Evolutionary conservation across 192 early-diverging fungal species (phyloP).

Genomic region (Tieghemiomyces parasiticus): DNA sequence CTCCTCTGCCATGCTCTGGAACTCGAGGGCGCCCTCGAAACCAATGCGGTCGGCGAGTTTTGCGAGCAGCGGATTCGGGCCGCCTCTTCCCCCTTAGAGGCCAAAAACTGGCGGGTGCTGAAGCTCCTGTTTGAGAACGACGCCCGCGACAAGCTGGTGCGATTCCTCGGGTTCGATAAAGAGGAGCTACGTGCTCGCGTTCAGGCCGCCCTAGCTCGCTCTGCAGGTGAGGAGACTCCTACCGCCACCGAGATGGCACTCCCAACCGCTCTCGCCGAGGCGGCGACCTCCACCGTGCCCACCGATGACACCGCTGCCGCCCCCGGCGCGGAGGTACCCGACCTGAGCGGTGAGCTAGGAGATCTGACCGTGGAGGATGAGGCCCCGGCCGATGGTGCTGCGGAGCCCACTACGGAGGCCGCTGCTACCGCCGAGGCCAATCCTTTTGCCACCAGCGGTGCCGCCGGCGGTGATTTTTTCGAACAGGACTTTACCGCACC

Average conservation of each 20-base stretch:
- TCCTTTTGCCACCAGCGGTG: neutral
- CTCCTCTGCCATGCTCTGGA: conserved; percentile 51
- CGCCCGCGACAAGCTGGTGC: conserved; percentile 62
- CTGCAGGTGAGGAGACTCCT: neutral
- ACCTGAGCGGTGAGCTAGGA: neutral
- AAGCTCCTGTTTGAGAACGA: conserved; percentile 65
- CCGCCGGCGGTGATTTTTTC: conserved; percentile 14
- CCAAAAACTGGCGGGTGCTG: conserved; percentile 62
- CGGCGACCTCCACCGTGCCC: neutral
- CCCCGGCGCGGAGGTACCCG: conserved; percentile 4
- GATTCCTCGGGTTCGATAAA: conserved; percentile 82
- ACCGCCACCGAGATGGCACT: no score
- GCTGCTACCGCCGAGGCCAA: neutral
- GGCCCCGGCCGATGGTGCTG: conserved; percentile 9
- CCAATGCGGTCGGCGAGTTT: conserved; percentile 31
- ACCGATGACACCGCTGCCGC: neutral
- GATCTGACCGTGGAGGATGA: neutral
- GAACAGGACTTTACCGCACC: neutral
- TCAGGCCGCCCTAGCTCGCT: conserved; percentile 29
- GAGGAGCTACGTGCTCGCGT: conserved; percentile 43
- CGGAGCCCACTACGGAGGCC: neutral
- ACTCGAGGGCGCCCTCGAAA: conserved; percentile 50
- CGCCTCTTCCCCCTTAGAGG: conserved; percentile 22
- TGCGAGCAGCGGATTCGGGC: conserved; percentile 22
- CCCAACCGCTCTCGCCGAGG: conserved; percentile 12